Evolutionary conservation across 768 basidiomycete genomes (phyloP).

Genomic region (Thelephora aurantiotincta): DNA sequence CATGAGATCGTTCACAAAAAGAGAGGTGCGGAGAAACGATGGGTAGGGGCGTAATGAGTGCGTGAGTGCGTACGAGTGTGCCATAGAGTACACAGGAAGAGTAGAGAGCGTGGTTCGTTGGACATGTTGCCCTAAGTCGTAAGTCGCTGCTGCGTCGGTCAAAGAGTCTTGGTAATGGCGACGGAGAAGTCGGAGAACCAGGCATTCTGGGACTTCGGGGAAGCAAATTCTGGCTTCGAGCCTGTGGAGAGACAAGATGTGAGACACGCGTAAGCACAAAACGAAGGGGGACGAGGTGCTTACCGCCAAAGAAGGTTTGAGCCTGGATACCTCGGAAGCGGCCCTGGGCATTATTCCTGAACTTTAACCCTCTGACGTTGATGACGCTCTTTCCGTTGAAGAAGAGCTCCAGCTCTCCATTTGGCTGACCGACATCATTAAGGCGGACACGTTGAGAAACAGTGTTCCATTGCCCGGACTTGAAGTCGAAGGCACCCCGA

Average conservation of each 20-base stretch:
- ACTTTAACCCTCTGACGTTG: constrained; percentile 36
- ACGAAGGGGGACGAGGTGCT: constrained; percentile 11
- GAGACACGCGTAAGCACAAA: constrained; percentile 4
- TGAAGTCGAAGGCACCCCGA: constrained; percentile 49
- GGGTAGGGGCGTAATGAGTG: too few relatives aligned
- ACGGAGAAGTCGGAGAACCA: constrained; percentile 63
- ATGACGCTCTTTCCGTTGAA: constrained; percentile 53
- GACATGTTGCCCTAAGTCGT: too few relatives aligned
- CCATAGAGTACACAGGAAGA: too few relatives aligned
- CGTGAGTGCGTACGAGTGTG: too few relatives aligned
- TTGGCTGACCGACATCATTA: constrained; percentile 53
- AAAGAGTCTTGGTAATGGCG: constrained; percentile 37
- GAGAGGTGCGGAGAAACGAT: too few relatives aligned
- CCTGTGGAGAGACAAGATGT: constrained; percentile 20
- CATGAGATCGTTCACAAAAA: too few relatives aligned
- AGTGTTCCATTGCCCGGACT: constrained; percentile 48
- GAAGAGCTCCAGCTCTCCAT: constrained; percentile 62
- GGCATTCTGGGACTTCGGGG: constrained; percentile 45
- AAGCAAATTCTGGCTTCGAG: constrained; percentile 32
- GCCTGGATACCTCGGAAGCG: constrained; percentile 53
- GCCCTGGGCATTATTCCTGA: constrained; percentile 33
- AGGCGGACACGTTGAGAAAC: constrained; percentile 55
- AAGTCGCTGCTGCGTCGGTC: constrained; percentile 5
- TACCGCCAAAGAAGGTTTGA: constrained; percentile 73
- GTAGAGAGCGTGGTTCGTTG: too few relatives aligned